Percentiles rank a stretch among this genome's conserved stretches.
Evolutionary conservation across 805 yeast species (phyloP).

Genomic region (Lachancea kluyveri): DNA sequence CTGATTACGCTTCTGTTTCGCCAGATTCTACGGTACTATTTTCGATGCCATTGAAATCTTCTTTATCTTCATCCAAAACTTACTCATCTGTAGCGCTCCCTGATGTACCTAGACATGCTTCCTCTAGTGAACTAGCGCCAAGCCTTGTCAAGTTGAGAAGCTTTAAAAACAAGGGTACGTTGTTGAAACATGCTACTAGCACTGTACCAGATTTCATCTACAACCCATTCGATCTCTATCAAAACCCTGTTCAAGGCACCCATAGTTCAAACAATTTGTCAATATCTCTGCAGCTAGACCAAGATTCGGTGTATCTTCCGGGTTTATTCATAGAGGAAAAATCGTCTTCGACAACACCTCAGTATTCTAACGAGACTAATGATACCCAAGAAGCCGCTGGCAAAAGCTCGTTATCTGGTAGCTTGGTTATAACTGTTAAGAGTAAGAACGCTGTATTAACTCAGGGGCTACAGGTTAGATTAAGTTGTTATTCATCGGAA

Average conservation of each 20-base stretch:
- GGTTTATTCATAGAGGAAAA: slow-evolving; percentile 4
- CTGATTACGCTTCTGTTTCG: no score
- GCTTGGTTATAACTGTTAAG: slow-evolving; percentile 7
- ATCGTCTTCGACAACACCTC: background rate
- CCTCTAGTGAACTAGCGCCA: no score
- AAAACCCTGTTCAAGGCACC: slow-evolving; percentile 1
- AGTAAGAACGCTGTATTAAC: slow-evolving; percentile 1
- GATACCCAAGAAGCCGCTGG: background rate
- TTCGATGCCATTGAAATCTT: no score
- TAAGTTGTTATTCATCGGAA: slow-evolving; percentile 9
- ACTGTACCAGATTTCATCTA: slow-evolving; percentile 5
- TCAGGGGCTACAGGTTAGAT: slow-evolving; percentile 5
- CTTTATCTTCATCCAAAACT: no score
- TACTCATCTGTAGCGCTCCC: no score
- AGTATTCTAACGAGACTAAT: no score
- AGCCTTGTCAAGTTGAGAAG: slow-evolving; percentile 1
- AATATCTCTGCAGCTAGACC: slow-evolving; percentile 6
- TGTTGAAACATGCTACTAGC: slow-evolving; percentile 3
- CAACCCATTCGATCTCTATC: slow-evolving; percentile 5
- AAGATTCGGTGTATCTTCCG: slow-evolving; percentile 3
- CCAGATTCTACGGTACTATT: no score
- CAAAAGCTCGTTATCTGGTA: slow-evolving; percentile 6
- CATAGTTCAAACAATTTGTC: slow-evolving; percentile 5
- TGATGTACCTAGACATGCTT: no score
- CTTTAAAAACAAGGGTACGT: slow-evolving; percentile 4